phyloP scores from a whole-genome alignment of 768 basidiomycete species.

The Goffeauzyma gilvescens region DNA sequence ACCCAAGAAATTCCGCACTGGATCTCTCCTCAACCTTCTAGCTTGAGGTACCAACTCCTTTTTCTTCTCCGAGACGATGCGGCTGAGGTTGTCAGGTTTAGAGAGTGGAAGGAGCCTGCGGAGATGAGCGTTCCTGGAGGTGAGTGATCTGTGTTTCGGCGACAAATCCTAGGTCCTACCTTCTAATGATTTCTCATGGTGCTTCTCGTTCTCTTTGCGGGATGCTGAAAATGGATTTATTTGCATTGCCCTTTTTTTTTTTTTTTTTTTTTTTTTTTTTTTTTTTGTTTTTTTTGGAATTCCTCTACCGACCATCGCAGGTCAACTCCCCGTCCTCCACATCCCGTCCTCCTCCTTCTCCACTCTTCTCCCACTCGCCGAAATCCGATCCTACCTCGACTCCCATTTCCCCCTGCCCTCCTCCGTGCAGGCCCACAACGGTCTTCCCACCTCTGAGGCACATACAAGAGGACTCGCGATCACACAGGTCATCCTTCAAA shows the following conservation, averaged over 20 bases:
- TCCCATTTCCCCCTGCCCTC: background rate
- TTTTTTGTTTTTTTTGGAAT: background rate
- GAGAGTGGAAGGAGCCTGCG: constrained; percentile 8
- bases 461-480: constrained; percentile 7
- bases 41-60: constrained; percentile 7
- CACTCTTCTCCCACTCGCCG: background rate
- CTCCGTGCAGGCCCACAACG: constrained; percentile 3
- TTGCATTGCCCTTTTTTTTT: no score
- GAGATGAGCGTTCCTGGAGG: background rate
- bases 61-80: constrained; percentile 5
- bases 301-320: background rate
- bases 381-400: background rate
- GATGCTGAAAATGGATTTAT: no score
- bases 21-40: constrained; percentile 7
- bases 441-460: constrained; percentile 10
- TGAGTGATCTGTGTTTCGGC: constrained; percentile 2
- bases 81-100: constrained; percentile 3
- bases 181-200: no score
- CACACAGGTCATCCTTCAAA: constrained; percentile 9
- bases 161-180: no score
- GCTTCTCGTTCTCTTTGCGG: no score
- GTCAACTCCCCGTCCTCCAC: background rate
- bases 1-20: no score
- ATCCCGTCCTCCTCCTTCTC: background rate
- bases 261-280: background rate